Base-by-base conservation (phyloP, 1,284 basidiomycete species). In the Hypsizygus ulmarius region DNA sequence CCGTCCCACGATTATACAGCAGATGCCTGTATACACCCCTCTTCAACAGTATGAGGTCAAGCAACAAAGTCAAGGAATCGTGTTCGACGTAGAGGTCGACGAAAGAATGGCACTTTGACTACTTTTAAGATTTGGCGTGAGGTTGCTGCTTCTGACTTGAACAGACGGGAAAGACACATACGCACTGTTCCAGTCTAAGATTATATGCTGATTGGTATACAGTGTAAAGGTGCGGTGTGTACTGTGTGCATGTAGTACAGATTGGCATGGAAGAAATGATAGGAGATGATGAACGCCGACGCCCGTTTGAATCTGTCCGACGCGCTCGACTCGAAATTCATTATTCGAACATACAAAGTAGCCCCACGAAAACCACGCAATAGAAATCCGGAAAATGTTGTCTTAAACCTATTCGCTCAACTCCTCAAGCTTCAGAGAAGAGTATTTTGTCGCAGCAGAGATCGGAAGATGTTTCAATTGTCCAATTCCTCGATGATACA, bases 61-160 rank as follows among this genome's bases (percentile, higher is more conserved):
- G 74, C 1, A 92, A 68, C 15, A 96, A 71, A 0, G 85, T 84
- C 43, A 94, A 70, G 0, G 77, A 70, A 55, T 93, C 91, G 55
- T 94, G 87, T 62, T 96, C 92, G 51, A 96, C 90, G 56, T 95
- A 91, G 49, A 90, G 90, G 65, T 97, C 93, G 0, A 86, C 86
- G 61, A 95, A 92, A 9, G 71, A 69, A 45, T 77, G 74, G 62
- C 92, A 94, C 51, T 71, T 68, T 5, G 68, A 59, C 84, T 88
- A 25, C 21, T 25, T 25, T 50, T 36, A 2, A 33, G 33, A 38
- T 34, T 36, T 12, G 35, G 29, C 50, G 43, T 43, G 35, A 44
- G 41, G 19, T 18, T 38, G 41, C 42, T n/a, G 10, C 21, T 29
- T 12, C 16, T 11, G 11, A 14, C 16, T 28, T 21, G 33, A 27